These are phyloP conservation scores for Fusarium papillatum DNA, from an alignment of 2,329 filamentous ascomycete species.

Conservation along the genomic window DNA sequence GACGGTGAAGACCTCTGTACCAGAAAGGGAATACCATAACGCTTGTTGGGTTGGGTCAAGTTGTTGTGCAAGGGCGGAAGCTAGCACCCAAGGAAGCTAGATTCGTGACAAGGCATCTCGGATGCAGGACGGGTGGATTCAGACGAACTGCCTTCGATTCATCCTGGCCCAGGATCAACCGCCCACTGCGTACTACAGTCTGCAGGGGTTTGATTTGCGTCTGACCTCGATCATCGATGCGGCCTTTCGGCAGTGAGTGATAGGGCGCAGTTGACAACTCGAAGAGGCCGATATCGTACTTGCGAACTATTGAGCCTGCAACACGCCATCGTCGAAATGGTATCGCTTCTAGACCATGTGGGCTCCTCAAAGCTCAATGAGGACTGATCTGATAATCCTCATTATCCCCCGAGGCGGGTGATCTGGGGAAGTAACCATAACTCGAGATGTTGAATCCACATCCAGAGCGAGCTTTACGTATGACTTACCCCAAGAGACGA, in stretches of 20 bases:
- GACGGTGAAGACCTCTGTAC: not conserved
- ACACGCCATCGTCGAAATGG: conserved; percentile 18
- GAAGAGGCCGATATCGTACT: conserved; percentile 2
- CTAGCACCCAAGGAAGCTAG: conserved; percentile 28
- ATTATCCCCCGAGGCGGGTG: conserved; percentile 21
- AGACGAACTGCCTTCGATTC: conserved; percentile 25
- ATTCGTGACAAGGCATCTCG: conserved; percentile 25
- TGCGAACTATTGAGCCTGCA: conserved; percentile 8
- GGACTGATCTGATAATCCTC: conserved; percentile 13
- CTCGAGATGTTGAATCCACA: conserved; percentile 21
- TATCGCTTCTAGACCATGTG: conserved; percentile 7
- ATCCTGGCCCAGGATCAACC: conserved; percentile 23
- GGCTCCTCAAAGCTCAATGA: conserved; percentile 15
- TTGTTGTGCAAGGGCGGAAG: conserved; percentile 38
- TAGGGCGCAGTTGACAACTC: conserved; percentile 32
- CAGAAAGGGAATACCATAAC: not conserved
- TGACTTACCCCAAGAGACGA: conserved; percentile 19
- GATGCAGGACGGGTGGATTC: conserved; percentile 39
- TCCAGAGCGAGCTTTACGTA: conserved; percentile 16
- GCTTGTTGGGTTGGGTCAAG: conserved; percentile 3
- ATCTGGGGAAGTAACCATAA: conserved; percentile 33
- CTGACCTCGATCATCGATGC: conserved; percentile 28
- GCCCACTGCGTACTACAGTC: not conserved
- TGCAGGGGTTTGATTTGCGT: conserved; percentile 30
- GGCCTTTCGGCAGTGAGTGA: conserved; percentile 9